These are phyloP conservation scores for Fraxinus americana DNA, from an alignment of 257 asterid genomes.

Conservation along the genomic window DNA sequence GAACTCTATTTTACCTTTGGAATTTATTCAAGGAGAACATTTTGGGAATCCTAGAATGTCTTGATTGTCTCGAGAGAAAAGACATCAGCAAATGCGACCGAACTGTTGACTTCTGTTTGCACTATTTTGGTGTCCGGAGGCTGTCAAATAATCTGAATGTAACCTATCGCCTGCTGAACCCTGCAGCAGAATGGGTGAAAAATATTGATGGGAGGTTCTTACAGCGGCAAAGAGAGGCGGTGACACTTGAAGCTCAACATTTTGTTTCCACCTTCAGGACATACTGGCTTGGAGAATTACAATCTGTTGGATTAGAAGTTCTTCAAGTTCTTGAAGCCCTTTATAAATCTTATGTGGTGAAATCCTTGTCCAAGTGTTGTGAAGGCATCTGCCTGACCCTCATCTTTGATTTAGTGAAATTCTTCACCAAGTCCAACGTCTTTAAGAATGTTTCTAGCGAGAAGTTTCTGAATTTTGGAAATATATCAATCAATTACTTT, in stretches of 20 bases:
- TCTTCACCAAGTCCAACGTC: conserved; percentile 27
- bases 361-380: conserved; percentile 20
- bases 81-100: no score
- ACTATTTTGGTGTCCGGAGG: conserved; percentile 58
- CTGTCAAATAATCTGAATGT: conserved; percentile 9
- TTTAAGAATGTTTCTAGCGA: conserved; percentile 5
- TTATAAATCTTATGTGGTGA: conserved; percentile 6
- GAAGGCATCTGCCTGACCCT: conserved; percentile 37
- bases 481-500: conserved; percentile 28
- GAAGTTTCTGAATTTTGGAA: conserved; percentile 29
- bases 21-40: no score
- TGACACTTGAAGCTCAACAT: conserved; percentile 38
- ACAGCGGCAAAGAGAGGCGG: conserved; percentile 23
- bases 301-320: conserved; percentile 46
- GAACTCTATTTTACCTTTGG: no score
- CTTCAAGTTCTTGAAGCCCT: conserved; percentile 40
- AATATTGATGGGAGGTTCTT: conserved; percentile 33
- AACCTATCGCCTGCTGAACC: conserved; percentile 39
- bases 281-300: conserved; percentile 42
- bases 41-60: no score
- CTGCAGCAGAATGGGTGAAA: conserved; percentile 55
- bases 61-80: no score
- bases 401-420: conserved; percentile 39
- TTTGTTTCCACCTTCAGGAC: conserved; percentile 44
- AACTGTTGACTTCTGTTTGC: no score